Evolutionary conservation across 495 filamentous ascomycete species (phyloP).

Genomic region (Neurospora sp.): DNA sequence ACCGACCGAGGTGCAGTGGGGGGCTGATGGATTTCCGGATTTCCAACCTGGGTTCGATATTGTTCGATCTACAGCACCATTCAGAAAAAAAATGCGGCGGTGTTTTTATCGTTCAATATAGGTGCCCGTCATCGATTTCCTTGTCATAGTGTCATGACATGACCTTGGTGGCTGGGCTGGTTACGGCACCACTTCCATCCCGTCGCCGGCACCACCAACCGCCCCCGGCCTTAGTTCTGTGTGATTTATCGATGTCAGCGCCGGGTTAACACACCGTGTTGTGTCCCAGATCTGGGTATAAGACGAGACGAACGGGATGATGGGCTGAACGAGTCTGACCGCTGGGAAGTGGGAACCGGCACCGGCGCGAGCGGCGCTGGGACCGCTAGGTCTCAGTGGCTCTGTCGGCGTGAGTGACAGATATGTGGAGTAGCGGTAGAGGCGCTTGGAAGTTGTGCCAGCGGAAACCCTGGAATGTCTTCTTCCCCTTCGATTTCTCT

Average conservation of each 20-base stretch:
- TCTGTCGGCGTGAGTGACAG: neutral
- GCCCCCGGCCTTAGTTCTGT: too few species aligned
- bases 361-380: too few species aligned
- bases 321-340: too few species aligned
- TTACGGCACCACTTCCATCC: neutral
- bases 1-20: neutral
- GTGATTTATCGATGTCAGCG: too few species aligned
- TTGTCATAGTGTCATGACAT: neutral
- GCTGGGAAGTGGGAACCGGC: too few species aligned
- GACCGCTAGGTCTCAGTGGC: neutral
- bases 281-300: too few species aligned
- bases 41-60: neutral
- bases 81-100: neutral
- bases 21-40: neutral
- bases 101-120: neutral
- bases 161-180: neutral
- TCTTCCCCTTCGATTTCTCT: neutral
- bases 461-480: neutral
- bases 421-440: neutral
- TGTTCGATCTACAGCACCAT: neutral
- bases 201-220: too few species aligned
- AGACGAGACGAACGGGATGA: too few species aligned
- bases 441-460: neutral
- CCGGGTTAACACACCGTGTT: too few species aligned
- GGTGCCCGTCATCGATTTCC: neutral